A percentile compares a stretch with the other conserved stretches of the same genome.
phyloP scores from a whole-genome alignment of 2,329 filamentous ascomycete species.

The Nemania sp. region DNA sequence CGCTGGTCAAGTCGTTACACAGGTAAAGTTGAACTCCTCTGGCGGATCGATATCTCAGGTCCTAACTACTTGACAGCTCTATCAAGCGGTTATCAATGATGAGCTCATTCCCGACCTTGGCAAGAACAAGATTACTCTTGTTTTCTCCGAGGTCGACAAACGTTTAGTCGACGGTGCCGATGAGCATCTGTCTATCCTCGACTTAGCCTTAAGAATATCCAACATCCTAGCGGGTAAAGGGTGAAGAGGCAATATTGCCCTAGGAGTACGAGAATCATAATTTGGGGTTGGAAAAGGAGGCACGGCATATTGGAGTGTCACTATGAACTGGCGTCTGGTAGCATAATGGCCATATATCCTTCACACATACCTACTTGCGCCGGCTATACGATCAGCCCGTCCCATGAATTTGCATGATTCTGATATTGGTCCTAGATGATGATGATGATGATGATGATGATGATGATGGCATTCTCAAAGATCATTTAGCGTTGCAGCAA shows the following conservation, averaged over 20 bases:
- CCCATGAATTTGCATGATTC: not conserved
- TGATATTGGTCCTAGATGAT: not conserved
- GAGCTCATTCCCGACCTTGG: conserved; percentile 82
- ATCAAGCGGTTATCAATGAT: conserved; percentile 80
- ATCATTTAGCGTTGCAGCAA: not conserved
- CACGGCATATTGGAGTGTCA: conserved; percentile 6
- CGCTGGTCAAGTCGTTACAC: conserved; percentile 81
- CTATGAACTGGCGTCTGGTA: conserved; percentile 1
- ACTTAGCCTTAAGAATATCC: conserved; percentile 81
- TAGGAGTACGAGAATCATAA: conserved; percentile 3
- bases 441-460: too few relatives aligned
- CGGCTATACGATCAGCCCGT: not conserved
- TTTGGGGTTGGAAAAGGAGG: conserved; percentile 6
- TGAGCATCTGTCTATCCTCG: conserved; percentile 89
- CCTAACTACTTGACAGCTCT: conserved; percentile 60
- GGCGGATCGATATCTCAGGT: not conserved
- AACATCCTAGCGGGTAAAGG: conserved; percentile 63
- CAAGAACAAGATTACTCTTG: conserved; percentile 86
- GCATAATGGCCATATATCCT: not conserved
- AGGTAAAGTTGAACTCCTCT: conserved; percentile 56
- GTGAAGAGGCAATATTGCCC: conserved; percentile 19
- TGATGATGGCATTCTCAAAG: not conserved
- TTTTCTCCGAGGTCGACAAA: conserved; percentile 96
- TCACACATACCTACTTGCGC: not conserved
- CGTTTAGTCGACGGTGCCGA: conserved; percentile 91